A percentile compares a stretch with the other conserved stretches of the same genome.
phyloP scores from a whole-genome alignment of 805 yeast species.

The Kluyveromyces aestuarii region DNA sequence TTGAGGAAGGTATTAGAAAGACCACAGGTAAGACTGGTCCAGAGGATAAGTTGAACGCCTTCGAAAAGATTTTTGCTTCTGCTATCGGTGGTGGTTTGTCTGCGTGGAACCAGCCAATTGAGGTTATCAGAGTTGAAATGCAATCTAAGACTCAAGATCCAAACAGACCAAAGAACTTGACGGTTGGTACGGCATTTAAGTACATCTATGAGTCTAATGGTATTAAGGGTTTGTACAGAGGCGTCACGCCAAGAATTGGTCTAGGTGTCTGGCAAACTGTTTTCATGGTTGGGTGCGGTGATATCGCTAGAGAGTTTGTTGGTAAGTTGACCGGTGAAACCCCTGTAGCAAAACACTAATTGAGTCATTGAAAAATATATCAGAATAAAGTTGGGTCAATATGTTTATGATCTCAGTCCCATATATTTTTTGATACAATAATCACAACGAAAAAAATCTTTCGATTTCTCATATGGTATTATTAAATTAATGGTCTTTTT shows the following conservation, averaged over 20 bases:
- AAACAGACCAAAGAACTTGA: conserved; percentile 86
- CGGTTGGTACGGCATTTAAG: conserved; percentile 64
- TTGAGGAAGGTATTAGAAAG: conserved; percentile 74
- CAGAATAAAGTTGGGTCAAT: no score
- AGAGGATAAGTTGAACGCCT: conserved; percentile 55
- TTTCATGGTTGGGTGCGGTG: conserved; percentile 97
- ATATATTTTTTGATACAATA: no score
- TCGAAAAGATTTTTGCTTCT: conserved; percentile 77
- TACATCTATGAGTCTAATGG: conserved; percentile 83
- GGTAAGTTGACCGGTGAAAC: conserved; percentile 52
- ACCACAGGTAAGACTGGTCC: conserved; percentile 46
- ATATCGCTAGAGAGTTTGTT: conserved; percentile 70
- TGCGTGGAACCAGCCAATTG: conserved; percentile 99
- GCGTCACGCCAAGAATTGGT: conserved; percentile 95
- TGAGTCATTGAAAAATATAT: background rate
- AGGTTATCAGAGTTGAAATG: conserved; percentile 96
- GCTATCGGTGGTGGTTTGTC: conserved; percentile 94
- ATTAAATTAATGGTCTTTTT: background rate
- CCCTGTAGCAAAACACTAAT: conserved; percentile 35
- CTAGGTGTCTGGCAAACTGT: conserved; percentile 97
- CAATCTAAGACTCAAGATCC: conserved; percentile 92
- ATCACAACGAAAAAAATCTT: no score
- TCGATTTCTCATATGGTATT: background rate
- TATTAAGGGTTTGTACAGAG: conserved; percentile 83
- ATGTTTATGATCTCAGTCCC: no score